Base-by-base conservation (phyloP, 768 basidiomycete species). In the Trametes cinnabarina region DNA sequence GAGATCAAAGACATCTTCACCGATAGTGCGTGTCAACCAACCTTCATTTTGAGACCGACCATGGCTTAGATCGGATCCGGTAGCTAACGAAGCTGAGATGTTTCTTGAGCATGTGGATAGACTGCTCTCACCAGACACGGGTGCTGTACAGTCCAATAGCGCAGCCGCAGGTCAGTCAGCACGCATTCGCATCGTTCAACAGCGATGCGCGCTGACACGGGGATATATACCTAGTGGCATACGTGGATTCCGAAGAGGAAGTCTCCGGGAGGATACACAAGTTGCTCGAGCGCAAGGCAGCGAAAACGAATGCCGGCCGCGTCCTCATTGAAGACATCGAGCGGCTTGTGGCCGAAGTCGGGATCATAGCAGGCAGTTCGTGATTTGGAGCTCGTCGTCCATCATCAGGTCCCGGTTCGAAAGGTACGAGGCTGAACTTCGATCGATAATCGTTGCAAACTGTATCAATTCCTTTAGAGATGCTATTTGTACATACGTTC, bases 221-320 rank as follows among this genome's bases (percentile, higher is more conserved):
- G 20, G 15, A 35, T 32, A 15, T 19, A 19, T 19, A 4, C 15
- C 8, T 35, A 54, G 43, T 15, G 3, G n/a, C 32, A 5, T 50
- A 39, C 25, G 37, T 28, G 3, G 4, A n/a, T 10, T 30, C 43
- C 39, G 62, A 60, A 42, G 47, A 9, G 12, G 41, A 44, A 14
- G 17, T 55, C 11, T 40, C 58, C 20, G 43, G 25, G 7, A 35
- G 44, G n/a, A 12, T 63, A 19, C 25, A 47, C 22, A 42, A 28
- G 34, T 50, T 64, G 20, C 63, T 64, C 9, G 50, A 54, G 40
- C 60, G 60, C 30, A 64, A 62, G 51, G 37, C 57, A 1, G 49
- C 58, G n/a, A 64, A 64, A 20, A 53, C 57, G 15, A 44, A 49
- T 3, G 52, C 49, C 0, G 63, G 57, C 2, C 57, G 48, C 10